Conservation (phyloP, 1,139 yeast species). For the Maudiozyma humilis region DNA sequence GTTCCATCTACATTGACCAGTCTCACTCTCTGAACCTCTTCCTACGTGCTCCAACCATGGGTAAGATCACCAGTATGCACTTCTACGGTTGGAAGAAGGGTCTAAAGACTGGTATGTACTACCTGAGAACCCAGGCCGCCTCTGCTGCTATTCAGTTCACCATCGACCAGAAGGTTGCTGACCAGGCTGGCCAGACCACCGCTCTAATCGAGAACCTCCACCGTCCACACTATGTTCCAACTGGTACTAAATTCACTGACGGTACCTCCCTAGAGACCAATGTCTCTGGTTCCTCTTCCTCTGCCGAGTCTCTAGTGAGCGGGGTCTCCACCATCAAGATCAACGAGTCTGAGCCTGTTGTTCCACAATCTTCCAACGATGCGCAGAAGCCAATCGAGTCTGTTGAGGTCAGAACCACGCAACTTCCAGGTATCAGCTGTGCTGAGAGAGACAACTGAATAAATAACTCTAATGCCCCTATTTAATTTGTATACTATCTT, state of each 20-base stretch:
- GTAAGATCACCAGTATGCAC: slow-evolving; percentile 90
- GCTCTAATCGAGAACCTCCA: slow-evolving; percentile 48
- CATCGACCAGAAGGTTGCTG: slow-evolving; percentile 42
- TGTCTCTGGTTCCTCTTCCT: slow-evolving; percentile 11
- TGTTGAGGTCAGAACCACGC: slow-evolving; percentile 1
- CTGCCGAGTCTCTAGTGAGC: slow-evolving; percentile 15
- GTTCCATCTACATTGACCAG: slow-evolving; percentile 90
- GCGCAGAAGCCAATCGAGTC: slow-evolving; percentile 1
- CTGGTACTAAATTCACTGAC: slow-evolving; percentile 25
- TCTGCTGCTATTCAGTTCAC: slow-evolving; percentile 86
- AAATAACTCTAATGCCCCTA: neutral
- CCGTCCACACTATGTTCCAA: slow-evolving; percentile 43
- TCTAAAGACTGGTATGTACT: slow-evolving; percentile 95
- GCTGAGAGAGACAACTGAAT: slow-evolving; percentile 3
- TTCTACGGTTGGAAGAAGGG: slow-evolving; percentile 98
- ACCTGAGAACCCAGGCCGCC: slow-evolving; percentile 90
- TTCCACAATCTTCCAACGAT: slow-evolving; percentile 13
- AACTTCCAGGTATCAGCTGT: slow-evolving; percentile 4
- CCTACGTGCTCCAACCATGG: slow-evolving; percentile 76
- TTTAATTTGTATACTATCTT: neutral
- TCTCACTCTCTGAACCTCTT: slow-evolving; percentile 83
- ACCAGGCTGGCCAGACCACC: slow-evolving; percentile 41
- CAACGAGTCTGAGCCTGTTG: slow-evolving; percentile 21
- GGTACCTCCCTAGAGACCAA: slow-evolving; percentile 21
- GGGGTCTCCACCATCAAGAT: slow-evolving; percentile 20